A percentile compares a stretch with the other conserved stretches of the same genome.
Conservation (phyloP, 2,329 filamentous ascomycete species). For the Xylaria multiplex region DNA sequence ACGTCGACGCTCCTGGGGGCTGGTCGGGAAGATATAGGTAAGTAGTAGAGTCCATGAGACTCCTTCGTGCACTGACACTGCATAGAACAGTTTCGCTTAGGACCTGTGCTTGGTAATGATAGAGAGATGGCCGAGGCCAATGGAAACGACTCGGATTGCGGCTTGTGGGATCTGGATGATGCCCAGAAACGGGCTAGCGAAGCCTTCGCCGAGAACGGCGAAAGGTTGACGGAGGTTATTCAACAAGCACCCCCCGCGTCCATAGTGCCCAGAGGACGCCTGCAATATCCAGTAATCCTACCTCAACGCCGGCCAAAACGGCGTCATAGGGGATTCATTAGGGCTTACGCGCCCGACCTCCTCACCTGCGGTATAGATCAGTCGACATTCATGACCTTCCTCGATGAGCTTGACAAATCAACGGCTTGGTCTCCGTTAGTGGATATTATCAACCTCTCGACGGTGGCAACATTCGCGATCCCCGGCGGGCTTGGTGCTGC, state of each 20-base stretch:
- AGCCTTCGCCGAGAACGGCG: slow-evolving; percentile 4
- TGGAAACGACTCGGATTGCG: not conserved
- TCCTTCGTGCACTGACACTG: too few species aligned
- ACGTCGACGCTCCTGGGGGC: too few species aligned
- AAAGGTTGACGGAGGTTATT: not conserved
- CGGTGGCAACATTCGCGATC: slow-evolving; percentile 14
- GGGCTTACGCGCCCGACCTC: slow-evolving; percentile 43
- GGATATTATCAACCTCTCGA: slow-evolving; percentile 25
- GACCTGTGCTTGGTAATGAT: not conserved
- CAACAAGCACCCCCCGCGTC: not conserved
- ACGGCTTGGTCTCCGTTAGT: slow-evolving; percentile 24
- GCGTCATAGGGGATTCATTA: slow-evolving; percentile 42
- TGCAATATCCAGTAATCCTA: slow-evolving; percentile 39
- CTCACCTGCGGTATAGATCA: slow-evolving; percentile 41
- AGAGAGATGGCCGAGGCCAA: not conserved
- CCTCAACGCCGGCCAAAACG: slow-evolving; percentile 42
- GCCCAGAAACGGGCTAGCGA: slow-evolving; percentile 28
- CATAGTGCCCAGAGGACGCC: slow-evolving; percentile 19
- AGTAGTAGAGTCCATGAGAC: too few species aligned
- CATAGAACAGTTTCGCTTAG: too few species aligned
- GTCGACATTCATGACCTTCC: slow-evolving; percentile 40
- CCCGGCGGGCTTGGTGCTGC: slow-evolving; percentile 14
- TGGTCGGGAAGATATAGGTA: too few species aligned
- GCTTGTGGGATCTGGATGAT: slow-evolving; percentile 35
- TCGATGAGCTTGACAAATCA: slow-evolving; percentile 40